A percentile compares a stretch with the other conserved stretches of the same genome.
Conservation (phyloP, 805 yeast species). For the Lachancea thermotolerans region DNA sequence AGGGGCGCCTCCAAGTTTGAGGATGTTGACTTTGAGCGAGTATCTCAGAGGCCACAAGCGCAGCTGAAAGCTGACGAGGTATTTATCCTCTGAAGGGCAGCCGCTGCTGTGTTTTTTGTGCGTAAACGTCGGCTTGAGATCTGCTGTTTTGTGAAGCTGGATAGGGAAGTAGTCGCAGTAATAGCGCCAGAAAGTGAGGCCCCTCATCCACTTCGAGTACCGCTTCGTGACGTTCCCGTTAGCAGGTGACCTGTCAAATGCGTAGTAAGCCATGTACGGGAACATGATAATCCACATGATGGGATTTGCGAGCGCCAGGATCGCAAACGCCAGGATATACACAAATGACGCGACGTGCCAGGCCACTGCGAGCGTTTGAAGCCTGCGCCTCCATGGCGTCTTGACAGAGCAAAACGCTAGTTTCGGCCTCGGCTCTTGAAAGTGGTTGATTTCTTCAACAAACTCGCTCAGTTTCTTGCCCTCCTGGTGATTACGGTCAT, state of each 20-base stretch:
- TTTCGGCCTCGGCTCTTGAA: neutral
- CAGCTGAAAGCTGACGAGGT: conserved; percentile 11
- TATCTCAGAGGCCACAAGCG: conserved; percentile 20
- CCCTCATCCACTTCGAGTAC: conserved; percentile 50
- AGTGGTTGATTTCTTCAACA: neutral
- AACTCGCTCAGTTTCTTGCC: neutral
- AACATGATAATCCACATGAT: conserved; percentile 60
- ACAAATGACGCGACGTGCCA: conserved; percentile 69
- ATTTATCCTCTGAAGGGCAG: conserved; percentile 11
- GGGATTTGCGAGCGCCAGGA: conserved; percentile 53
- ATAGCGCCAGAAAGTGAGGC: conserved; percentile 55
- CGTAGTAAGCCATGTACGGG: conserved; percentile 56
- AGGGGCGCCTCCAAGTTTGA: conserved; percentile 8
- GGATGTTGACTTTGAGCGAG: conserved; percentile 8
- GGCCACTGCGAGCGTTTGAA: conserved; percentile 61
- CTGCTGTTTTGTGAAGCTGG: conserved; percentile 55
- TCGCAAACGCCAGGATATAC: conserved; percentile 43
- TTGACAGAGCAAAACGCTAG: conserved; percentile 38
- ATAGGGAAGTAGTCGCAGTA: conserved; percentile 81
- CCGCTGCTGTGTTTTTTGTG: conserved; percentile 17
- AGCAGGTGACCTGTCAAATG: conserved; percentile 58
- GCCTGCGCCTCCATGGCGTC: conserved; percentile 50
- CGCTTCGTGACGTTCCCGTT: conserved; percentile 64
- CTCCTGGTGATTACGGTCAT: neutral
- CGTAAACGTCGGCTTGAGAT: conserved; percentile 67